Evolutionary conservation across 164 flowering plant genomes (phyloP).

Genomic region (Pachysandra terminalis): DNA sequence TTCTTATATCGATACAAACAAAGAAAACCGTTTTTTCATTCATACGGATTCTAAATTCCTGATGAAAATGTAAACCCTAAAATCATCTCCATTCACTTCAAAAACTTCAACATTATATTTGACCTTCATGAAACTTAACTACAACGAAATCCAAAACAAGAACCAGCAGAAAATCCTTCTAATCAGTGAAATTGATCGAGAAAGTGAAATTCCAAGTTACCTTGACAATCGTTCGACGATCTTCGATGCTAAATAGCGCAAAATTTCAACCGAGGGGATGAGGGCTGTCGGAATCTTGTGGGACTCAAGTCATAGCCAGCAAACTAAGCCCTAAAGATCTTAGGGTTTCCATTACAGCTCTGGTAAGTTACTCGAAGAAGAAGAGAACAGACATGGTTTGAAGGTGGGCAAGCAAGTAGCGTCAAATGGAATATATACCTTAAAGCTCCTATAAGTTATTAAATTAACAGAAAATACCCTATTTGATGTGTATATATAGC

Average conservation of each 20-base stretch:
- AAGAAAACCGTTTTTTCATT: not conserved
- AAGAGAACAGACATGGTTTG: constrained; percentile 50
- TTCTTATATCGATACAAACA: not conserved
- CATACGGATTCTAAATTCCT: not conserved
- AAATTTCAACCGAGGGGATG: constrained; percentile 72
- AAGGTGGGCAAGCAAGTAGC: too few species aligned
- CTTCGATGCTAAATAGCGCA: constrained; percentile 48
- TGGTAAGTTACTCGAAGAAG: constrained; percentile 61
- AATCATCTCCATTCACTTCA: not conserved
- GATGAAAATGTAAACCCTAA: not conserved
- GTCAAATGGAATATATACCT: too few species aligned
- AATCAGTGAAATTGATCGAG: not conserved
- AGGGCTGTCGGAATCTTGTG: constrained; percentile 41
- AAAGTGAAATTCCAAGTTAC: constrained; percentile 25
- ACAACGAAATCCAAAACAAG: not conserved
- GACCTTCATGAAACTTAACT: not conserved
- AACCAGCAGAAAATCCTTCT: not conserved
- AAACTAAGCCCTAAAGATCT: constrained; percentile 53
- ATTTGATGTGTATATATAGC: too few species aligned
- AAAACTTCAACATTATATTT: not conserved
- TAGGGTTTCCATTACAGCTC: too few species aligned
- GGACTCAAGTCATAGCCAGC: too few species aligned
- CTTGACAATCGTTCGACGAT: constrained; percentile 62
- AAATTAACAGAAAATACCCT: too few species aligned
- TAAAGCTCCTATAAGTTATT: too few species aligned